Percentiles rank a stretch among this genome's conserved stretches.
phyloP scores from a whole-genome alignment of 768 basidiomycete genomes.

The Pleurotus giganteus region DNA sequence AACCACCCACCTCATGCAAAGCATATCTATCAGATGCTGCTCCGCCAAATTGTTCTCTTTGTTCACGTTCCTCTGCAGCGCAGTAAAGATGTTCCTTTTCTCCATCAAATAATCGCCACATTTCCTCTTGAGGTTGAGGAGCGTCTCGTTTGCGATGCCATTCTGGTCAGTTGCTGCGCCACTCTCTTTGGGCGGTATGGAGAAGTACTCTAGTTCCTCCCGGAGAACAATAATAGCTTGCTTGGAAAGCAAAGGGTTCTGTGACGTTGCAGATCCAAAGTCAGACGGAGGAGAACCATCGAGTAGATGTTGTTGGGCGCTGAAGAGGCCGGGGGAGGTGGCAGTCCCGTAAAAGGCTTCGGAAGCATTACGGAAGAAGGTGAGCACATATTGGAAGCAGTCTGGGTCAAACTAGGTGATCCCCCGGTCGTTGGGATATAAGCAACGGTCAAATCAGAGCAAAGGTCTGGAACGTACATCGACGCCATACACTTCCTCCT shows the following conservation, averaged over 20 bases:
- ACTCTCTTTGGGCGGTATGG: conserved; percentile 78
- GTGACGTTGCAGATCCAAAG: conserved; percentile 61
- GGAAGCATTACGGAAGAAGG: conserved; percentile 87
- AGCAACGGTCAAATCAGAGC: conserved; percentile 6
- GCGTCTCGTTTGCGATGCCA: conserved; percentile 74
- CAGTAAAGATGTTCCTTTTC: conserved; percentile 93
- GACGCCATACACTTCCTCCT: conserved; percentile 93
- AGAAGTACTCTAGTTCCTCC: conserved; percentile 98
- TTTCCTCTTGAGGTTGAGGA: conserved; percentile 79
- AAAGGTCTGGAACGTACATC: conserved; percentile 64
- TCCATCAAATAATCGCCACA: conserved; percentile 89
- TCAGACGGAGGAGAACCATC: conserved; percentile 63
- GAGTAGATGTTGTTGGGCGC: conserved; percentile 75
- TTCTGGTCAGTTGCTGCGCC: conserved; percentile 66
- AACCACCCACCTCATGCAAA: conserved; percentile 88
- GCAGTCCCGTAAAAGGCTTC: conserved; percentile 90
- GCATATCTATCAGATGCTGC: conserved; percentile 99
- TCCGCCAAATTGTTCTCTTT: conserved; percentile 99
- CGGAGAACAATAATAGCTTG: conserved; percentile 98
- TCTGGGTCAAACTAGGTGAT: conserved; percentile 86
- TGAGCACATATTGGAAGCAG: conserved; percentile 91
- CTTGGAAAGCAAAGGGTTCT: conserved; percentile 92
- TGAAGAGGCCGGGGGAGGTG: conserved; percentile 67
- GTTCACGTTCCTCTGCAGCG: conserved; percentile 96
- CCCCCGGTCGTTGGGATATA: conserved; percentile 9